Percentiles rank a stretch among this genome's conserved stretches.
Evolutionary conservation across 257 asterid genomes (phyloP).

Genomic region (Cordia subcordata): DNA sequence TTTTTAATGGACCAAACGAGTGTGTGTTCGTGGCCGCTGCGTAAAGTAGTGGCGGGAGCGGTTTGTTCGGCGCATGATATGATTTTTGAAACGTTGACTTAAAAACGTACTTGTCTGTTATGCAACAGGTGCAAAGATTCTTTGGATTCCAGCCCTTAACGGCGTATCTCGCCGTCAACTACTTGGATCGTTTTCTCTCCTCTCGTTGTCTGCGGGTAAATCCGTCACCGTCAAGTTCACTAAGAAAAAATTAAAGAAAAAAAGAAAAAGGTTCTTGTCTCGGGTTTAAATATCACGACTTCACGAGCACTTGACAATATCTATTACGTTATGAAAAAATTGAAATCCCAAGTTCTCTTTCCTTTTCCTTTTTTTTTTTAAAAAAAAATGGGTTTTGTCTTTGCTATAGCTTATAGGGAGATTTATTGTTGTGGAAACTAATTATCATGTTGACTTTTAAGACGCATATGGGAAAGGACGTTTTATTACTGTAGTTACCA

Average conservation of each 20-base stretch:
- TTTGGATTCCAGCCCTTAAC: slow-evolving; percentile 86
- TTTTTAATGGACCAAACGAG: too few relatives aligned
- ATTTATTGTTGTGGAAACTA: too few relatives aligned
- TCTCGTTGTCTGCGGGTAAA: slow-evolving; percentile 76
- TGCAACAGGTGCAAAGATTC: slow-evolving; percentile 72
- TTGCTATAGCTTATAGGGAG: not conserved
- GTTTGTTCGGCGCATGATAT: not conserved
- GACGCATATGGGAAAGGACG: slow-evolving; percentile 17
- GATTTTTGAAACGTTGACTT: slow-evolving; percentile 7
- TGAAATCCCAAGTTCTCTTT: too few relatives aligned
- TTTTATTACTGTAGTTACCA: not conserved
- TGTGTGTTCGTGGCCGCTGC: too few relatives aligned
- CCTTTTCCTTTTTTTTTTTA: too few relatives aligned
- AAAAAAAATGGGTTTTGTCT: too few relatives aligned
- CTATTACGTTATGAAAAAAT: too few relatives aligned
- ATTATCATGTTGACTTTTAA: slow-evolving; percentile 20
- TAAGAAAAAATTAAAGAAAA: too few relatives aligned
- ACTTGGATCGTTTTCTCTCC: slow-evolving; percentile 80
- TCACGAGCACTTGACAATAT: too few relatives aligned
- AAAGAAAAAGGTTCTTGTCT: too few relatives aligned
- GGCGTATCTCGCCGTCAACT: slow-evolving; percentile 85
- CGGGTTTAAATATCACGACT: too few relatives aligned
- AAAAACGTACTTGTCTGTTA: slow-evolving; percentile 17
- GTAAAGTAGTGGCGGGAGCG: too few relatives aligned
- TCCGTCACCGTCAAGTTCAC: slow-evolving; percentile 22